phyloP scores from a whole-genome alignment of 108 stramenopile species.

The Phaeodactylum tricornutum region DNA sequence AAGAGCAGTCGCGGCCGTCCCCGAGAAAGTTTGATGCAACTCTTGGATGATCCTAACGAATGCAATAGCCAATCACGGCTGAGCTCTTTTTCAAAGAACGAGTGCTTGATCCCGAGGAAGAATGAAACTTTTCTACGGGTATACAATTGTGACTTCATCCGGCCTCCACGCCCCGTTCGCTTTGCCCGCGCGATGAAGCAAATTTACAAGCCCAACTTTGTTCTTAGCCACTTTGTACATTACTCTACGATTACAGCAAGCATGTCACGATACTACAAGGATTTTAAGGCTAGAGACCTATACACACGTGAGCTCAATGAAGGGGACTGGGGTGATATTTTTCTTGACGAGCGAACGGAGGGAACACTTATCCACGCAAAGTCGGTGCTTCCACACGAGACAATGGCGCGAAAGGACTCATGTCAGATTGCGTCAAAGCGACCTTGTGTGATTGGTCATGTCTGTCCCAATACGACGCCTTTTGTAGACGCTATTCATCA shows the following conservation, averaged over 20 bases:
- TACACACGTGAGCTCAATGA: not conserved
- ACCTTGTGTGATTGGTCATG: slow-evolving; percentile 34
- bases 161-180: slow-evolving; percentile 50
- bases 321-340: slow-evolving; percentile 7
- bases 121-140: slow-evolving; percentile 42
- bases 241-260: slow-evolving; percentile 55
- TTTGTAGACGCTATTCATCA: slow-evolving; percentile 33
- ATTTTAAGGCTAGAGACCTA: not conserved
- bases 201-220: slow-evolving; percentile 62
- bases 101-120: slow-evolving; percentile 16
- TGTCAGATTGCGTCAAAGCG: slow-evolving; percentile 27
- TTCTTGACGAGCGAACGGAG: slow-evolving; percentile 12
- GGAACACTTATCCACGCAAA: slow-evolving; percentile 13
- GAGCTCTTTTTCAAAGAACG: not conserved
- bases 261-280: slow-evolving; percentile 4
- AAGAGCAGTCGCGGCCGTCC: slow-evolving; percentile 53
- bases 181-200: slow-evolving; percentile 69
- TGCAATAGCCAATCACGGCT: not conserved
- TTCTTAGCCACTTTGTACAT: slow-evolving; percentile 70
- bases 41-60: not conserved
- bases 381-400: slow-evolving; percentile 38
- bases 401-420: slow-evolving; percentile 27
- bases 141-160: slow-evolving; percentile 65
- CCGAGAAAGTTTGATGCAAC: slow-evolving; percentile 21
- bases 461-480: slow-evolving; percentile 37